These are phyloP conservation scores for Nitzschia putrida DNA, from an alignment of 108 stramenopile genomes.

Conservation along the genomic window DNA sequence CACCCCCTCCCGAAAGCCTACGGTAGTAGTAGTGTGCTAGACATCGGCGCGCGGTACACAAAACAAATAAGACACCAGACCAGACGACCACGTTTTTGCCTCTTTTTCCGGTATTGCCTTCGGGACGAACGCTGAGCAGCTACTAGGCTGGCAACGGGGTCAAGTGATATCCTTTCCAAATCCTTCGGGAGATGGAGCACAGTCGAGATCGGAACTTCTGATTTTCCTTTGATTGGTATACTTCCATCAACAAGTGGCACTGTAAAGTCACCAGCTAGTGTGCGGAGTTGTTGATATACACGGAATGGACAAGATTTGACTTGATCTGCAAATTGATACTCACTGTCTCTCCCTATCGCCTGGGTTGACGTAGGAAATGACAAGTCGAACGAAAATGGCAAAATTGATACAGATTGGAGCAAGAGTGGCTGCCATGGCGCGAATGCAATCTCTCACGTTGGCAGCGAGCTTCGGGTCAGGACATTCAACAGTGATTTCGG, in stretches of 20 bases:
- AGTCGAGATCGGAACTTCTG: no score
- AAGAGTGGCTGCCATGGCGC: conserved; percentile 54
- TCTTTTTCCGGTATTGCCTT: conserved; percentile 41
- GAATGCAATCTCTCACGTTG: conserved; percentile 74
- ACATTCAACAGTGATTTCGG: conserved; percentile 79
- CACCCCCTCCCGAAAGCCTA: conserved; percentile 57
- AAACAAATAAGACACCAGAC: conserved; percentile 9
- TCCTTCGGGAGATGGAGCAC: no score
- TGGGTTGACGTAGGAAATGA: conserved; percentile 40
- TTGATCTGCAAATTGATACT: no score
- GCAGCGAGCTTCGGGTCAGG: conserved; percentile 68
- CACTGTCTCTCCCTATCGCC: no score
- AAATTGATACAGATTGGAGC: no score
- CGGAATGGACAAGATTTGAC: no score
- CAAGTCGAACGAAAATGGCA: no score
- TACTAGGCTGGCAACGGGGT: conserved; percentile 37
- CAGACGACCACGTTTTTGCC: conserved; percentile 43
- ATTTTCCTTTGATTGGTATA: no score
- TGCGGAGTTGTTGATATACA: no score
- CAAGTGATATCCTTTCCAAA: conserved; percentile 24
- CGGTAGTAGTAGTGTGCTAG: neutral
- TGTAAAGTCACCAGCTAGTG: no score
- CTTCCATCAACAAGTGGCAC: no score
- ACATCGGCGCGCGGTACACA: no score
- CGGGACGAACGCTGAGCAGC: conserved; percentile 29